Evolutionary conservation across 2,329 filamentous ascomycete genomes (phyloP), one percentile per base, ranked within the genome.

Genomic region (Nakataea oryzae): DNA sequence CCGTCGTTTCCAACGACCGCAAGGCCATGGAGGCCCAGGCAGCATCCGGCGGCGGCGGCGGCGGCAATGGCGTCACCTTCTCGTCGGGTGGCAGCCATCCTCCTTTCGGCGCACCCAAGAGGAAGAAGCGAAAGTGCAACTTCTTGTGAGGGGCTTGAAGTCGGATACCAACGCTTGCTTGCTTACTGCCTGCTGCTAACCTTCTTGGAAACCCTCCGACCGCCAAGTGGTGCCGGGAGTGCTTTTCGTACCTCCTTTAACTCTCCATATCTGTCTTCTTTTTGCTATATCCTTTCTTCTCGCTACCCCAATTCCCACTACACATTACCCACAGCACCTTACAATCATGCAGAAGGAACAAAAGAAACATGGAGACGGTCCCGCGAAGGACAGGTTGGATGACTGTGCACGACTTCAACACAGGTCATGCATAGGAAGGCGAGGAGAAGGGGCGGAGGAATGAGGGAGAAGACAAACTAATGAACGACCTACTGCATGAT

Each of bases 61-160:
- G 71, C 57, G 70, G 65, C 62, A 71, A 72, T 61, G 68, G 71
- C 56, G 70, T 65, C 62, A 71, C 72, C 62, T 65, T 68, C 50
- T 66, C 71, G 27, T 64, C 68, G 13, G 66, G 64, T 41, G 67
- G 73, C 29, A 73, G 73, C 62, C 72, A 72, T 57, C 69, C 73
- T 64, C 73, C 72, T 58, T 75, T 75, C 62, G 59, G 77, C 63
- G 71, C 73, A 67, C 73, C 79, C 78, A 91, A 87, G 81, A 88
- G 88, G 80, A 95, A 91, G 86, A 92, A 90, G 84, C 87, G 88
- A 79, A 89, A 83, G 75, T 96, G 91, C 81, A 85, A 83, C 74
- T 85, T 93, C 74, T 81, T 96, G 72, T 96, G 80, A 84, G 73
- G 64, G 61, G 63, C 32, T 30, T 29, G 61, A 64, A 58, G 59